Percentiles rank a stretch among this genome's conserved stretches.
Evolutionary conservation across 2,329 filamentous ascomycete genomes (phyloP).

Genomic region (Aspergillus sp.): DNA sequence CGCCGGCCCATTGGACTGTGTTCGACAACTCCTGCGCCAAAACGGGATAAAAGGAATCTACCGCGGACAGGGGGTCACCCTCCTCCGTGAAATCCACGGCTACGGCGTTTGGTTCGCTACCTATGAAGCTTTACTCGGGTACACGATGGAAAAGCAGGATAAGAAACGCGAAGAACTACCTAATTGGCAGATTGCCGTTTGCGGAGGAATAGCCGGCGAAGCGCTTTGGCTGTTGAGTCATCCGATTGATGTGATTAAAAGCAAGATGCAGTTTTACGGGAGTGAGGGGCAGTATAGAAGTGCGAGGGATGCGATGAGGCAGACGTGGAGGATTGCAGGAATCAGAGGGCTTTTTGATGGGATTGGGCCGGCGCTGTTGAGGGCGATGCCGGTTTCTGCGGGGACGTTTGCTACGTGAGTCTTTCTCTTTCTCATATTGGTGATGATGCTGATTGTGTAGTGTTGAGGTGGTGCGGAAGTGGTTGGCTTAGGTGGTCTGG

Average conservation of each 20-base stretch:
- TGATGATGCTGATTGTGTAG: too few species aligned
- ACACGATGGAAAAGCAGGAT: conserved; percentile 74
- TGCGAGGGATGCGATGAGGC: conserved; percentile 84
- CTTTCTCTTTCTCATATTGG: not conserved
- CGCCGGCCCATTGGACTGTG: conserved; percentile 80
- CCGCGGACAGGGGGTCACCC: conserved; percentile 79
- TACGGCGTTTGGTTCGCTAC: conserved; percentile 94
- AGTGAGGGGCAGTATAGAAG: conserved; percentile 63
- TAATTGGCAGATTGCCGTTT: conserved; percentile 79
- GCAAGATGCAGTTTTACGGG: conserved; percentile 97
- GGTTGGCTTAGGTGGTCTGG: too few species aligned
- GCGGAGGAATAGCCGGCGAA: conserved; percentile 91
- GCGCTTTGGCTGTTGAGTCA: conserved; percentile 90
- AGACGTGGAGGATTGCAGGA: conserved; percentile 76
- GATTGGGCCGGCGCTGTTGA: conserved; percentile 80
- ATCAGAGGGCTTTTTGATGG: conserved; percentile 89
- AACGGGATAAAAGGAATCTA: conserved; percentile 73
- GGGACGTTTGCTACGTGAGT: conserved; percentile 85
- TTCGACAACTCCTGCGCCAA: conserved; percentile 69
- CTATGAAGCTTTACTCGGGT: conserved; percentile 96
- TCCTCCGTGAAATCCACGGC: conserved; percentile 84
- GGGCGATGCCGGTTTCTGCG: conserved; percentile 95
- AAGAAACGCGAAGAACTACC: conserved; percentile 73
- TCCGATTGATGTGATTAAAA: conserved; percentile 96
- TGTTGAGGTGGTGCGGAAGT: too few species aligned